Evolutionary conservation across 495 filamentous ascomycete genomes (phyloP), one percentile per base, ranked within the genome.

Genomic region (Terfezia claveryi): DNA sequence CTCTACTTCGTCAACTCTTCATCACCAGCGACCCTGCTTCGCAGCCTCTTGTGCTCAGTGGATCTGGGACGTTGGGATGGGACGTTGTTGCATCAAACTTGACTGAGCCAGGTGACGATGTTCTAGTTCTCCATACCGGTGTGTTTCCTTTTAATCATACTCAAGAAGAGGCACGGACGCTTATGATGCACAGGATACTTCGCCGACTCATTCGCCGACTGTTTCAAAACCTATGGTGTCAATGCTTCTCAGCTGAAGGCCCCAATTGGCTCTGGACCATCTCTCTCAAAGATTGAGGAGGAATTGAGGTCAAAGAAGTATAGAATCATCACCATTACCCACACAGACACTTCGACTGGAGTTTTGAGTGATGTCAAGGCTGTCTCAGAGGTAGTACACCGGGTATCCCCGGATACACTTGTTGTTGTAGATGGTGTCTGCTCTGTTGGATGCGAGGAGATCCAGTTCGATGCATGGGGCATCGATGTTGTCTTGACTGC

Each of bases 291-390:
- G 65, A 78, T 98, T 54, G 87, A 95, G 70, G 74, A 80, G 64
- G 87, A 86, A 14, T 73, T 98, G 54, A 81, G 81, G 65, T 76
- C 83, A 73, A 94, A 89, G 71, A 73, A 79, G 56, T 95, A 94
- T 72, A 94, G 94, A 75, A 57, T 84, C 52, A 71, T 98, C 63
- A 95, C 91, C 49, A 80, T 96, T 57, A 98, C 91, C 8, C 91
- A 98, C 68, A 88, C 94, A 56, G 91, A 98, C 63, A 98, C 91
- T 23, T 94, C 87, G 7, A 98, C 91, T 41, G 91, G 91, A 52
- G 91, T 98, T 8, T 73, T 98, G 51, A 87, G 80, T 62, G 91
- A 98, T 58, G 74, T 98, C 60, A 81, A 92, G 73, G 74, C 76
- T 49, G 70, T 98, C 41, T 78, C 86, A 14, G 82, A 83, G 66